phyloP scores from a whole-genome alignment of 805 yeast species.

The Candida ovalis region DNA sequence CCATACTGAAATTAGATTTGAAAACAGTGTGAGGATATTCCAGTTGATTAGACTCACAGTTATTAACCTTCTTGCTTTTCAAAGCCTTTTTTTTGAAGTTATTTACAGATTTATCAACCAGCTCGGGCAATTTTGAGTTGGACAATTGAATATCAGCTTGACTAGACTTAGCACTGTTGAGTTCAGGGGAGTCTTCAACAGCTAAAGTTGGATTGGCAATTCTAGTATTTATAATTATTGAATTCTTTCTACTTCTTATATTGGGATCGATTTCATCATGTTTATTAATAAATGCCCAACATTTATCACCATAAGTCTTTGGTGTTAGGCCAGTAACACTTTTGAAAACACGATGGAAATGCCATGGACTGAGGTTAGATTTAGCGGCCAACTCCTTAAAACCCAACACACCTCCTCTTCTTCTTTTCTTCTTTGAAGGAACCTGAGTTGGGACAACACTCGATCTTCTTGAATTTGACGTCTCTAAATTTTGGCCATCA shows the following conservation, averaged over 20 bases:
- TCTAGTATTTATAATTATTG: conserved; percentile 29
- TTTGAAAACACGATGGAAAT: conserved; percentile 87
- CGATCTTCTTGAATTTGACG: not conserved
- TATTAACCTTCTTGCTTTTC: too few species aligned
- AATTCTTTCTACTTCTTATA: conserved; percentile 10
- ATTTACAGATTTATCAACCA: not conserved
- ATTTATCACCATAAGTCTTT: conserved; percentile 82
- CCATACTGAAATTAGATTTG: not conserved
- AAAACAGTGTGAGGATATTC: not conserved
- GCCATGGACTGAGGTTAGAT: conserved; percentile 85
- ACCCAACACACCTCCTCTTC: conserved; percentile 77
- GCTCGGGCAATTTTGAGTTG: too few species aligned
- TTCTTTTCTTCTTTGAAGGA: conserved; percentile 41
- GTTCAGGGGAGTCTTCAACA: conserved; percentile 10
- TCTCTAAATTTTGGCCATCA: too few species aligned
- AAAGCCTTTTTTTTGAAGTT: not conserved
- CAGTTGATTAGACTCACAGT: not conserved
- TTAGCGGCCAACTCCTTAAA: conserved; percentile 86
- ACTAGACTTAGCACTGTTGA: not conserved
- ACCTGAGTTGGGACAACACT: conserved; percentile 12
- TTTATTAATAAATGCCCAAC: conserved; percentile 56
- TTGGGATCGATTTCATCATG: conserved; percentile 18
- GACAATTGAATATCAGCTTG: conserved; percentile 2
- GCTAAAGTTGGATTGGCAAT: conserved; percentile 33
- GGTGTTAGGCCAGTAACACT: conserved; percentile 84